phyloP scores from a whole-genome alignment of 1,284 basidiomycete species.

The Ceratobasidium sp. region DNA sequence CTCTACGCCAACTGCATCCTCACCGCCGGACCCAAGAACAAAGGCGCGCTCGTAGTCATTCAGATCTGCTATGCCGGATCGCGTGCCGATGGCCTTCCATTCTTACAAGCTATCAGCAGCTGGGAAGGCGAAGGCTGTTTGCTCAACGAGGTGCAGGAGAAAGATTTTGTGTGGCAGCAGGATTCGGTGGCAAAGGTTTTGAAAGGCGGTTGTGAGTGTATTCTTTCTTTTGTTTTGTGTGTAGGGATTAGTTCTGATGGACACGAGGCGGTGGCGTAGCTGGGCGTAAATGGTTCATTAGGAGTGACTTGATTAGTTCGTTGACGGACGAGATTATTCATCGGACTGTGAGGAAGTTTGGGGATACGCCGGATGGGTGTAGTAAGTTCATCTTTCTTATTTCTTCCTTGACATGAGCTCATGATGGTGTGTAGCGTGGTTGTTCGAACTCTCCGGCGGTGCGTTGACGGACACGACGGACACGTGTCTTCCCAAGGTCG shows the following conservation, averaged over 20 bases:
- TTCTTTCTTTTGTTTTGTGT: conserved; percentile 1
- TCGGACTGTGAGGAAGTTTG: conserved; percentile 83
- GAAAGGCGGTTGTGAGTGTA: conserved; percentile 74
- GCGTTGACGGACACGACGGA: conserved; percentile 80
- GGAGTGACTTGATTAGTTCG: conserved; percentile 80
- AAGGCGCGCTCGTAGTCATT: conserved; percentile 85
- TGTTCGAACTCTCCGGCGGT: conserved; percentile 89
- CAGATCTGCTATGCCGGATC: conserved; percentile 89
- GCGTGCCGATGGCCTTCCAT: conserved; percentile 79
- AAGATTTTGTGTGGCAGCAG: conserved; percentile 88
- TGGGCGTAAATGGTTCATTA: conserved; percentile 90
- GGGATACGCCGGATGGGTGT: conserved; percentile 85
- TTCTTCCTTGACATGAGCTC: conserved; percentile 12
- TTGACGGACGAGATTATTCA: conserved; percentile 89
- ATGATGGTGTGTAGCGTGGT: conserved; percentile 73
- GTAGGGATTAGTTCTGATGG: conserved; percentile 48
- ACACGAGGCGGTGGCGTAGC: conserved; percentile 57
- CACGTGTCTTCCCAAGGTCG: conserved; percentile 77
- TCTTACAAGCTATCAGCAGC: conserved; percentile 82
- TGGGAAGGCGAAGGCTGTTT: conserved; percentile 87
- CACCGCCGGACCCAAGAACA: conserved; percentile 84
- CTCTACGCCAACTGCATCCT: conserved; percentile 88
- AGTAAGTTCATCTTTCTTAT: conserved; percentile 67
- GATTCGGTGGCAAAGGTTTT: conserved; percentile 90
- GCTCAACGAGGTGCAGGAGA: conserved; percentile 89